Evolutionary conservation across 1,139 yeast genomes (phyloP).

Genomic region (Sporopachydermia cereana): DNA sequence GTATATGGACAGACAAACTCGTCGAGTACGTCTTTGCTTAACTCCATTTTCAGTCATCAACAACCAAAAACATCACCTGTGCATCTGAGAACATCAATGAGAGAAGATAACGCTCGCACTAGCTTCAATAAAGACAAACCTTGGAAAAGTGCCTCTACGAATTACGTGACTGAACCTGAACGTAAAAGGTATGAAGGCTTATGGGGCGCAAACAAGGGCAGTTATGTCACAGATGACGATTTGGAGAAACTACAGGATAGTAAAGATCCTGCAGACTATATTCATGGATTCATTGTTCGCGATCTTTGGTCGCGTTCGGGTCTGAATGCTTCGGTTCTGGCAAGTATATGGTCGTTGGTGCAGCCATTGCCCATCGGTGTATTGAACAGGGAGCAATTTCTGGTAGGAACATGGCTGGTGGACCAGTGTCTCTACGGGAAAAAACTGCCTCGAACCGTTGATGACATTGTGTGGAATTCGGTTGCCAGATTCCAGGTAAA

Average conservation of each 20-base stretch:
- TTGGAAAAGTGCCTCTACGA: conserved; percentile 76
- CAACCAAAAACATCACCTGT: conserved; percentile 20
- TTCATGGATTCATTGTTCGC: conserved; percentile 60
- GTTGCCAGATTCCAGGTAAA: conserved; percentile 1
- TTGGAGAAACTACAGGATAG: conserved; percentile 25
- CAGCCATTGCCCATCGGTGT: conserved; percentile 71
- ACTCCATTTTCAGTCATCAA: neutral
- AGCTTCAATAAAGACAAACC: conserved; percentile 84
- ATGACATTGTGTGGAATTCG: conserved; percentile 3
- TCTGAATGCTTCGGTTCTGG: conserved; percentile 50
- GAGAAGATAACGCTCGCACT: conserved; percentile 41
- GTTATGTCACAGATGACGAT: conserved; percentile 33
- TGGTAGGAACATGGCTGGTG: conserved; percentile 92
- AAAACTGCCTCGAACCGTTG: conserved; percentile 46
- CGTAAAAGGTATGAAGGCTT: conserved; percentile 83
- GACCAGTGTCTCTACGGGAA: conserved; percentile 94
- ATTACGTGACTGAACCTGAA: conserved; percentile 55
- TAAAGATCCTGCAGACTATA: conserved; percentile 30
- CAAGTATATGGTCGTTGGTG: conserved; percentile 67
- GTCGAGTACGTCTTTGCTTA: neutral
- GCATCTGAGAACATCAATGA: conserved; percentile 54
- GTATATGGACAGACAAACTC: neutral
- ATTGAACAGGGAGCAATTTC: conserved; percentile 65
- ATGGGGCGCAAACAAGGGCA: conserved; percentile 81
- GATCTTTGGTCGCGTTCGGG: conserved; percentile 74